Evolutionary conservation across 2,329 filamentous ascomycete species (phyloP), one percentile per base, ranked within the genome.

Genomic region (Talaromyces sp.): DNA sequence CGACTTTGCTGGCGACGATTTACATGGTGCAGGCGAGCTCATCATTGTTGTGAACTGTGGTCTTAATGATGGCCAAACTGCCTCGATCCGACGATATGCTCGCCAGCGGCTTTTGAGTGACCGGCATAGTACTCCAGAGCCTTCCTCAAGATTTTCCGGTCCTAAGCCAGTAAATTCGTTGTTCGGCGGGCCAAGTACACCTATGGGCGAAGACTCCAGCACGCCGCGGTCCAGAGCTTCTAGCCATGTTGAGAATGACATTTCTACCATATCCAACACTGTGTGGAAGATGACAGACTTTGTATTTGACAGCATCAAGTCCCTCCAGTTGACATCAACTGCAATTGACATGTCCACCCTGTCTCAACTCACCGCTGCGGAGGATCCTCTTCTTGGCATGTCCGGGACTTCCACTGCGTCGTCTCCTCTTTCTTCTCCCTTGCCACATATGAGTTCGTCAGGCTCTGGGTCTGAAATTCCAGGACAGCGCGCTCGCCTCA

Each of bases 1-100:
- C 2, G 94, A 99, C 70, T 97, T 97, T 75, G 89, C 89, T 46
- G 86, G 85, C 21, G 90, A 92, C 65, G 89, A 94, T 74, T 84
- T 85, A n/a, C 79, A 85, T 58, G 85, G 87, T 54, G 88, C 87
- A 27, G 92, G 92, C 21, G 93, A 97, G 73, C 83, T 81, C 17
- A 78, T 96, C 43, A 80, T 95, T 27, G 82, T 96, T 2, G 81
- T 97, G 53, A 81, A 85, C 35, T 89, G 88, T 67, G 91, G 90
- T 0, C 74, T 86, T n/a, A 84, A 85, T 29, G 84, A 89, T 63
- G 81, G 80, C 7, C 75, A 79, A 32, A 73, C 74, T 12, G 79
- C 84, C 6, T 75, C 76, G 8, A 75, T 87, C 60, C 83, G 77
- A 64, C 80, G 87, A 58, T 88, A 80, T 68, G 83, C 81, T n/a